Conservation (phyloP, 2,329 filamentous ascomycete species). For the Berkeleyomyces rouxiae region DNA sequence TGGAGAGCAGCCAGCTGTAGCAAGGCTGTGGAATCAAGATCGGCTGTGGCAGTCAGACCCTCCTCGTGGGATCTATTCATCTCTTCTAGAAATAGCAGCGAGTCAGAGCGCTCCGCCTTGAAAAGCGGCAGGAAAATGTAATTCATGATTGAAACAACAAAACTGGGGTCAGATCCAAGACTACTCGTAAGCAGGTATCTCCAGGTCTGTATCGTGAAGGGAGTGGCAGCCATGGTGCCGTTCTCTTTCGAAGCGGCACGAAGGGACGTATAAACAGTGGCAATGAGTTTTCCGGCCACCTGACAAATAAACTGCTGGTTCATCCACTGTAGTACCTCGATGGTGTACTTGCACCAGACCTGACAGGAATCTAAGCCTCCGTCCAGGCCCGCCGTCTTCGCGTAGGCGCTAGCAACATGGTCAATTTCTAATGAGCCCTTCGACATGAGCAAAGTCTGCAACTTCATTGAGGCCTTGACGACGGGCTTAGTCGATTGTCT, state of each 20-base stretch:
- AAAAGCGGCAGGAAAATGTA: conserved; percentile 48
- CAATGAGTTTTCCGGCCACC: conserved; percentile 43
- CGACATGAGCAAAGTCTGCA: conserved; percentile 46
- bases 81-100: conserved; percentile 39
- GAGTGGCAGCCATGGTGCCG: conserved; percentile 11
- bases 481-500: conserved; percentile 44
- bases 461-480: conserved; percentile 53
- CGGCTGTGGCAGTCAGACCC: conserved; percentile 20
- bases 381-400: conserved; percentile 18
- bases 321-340: conserved; percentile 38
- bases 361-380: conserved; percentile 22
- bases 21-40: conserved; percentile 36
- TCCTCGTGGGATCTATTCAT: conserved; percentile 36
- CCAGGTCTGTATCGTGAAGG: conserved; percentile 31
- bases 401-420: conserved; percentile 30
- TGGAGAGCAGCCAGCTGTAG: conserved; percentile 52
- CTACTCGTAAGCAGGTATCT: conserved; percentile 38
- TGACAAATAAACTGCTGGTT: conserved; percentile 39
- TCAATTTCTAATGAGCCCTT: conserved; percentile 39
- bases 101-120: conserved; percentile 36
- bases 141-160: conserved; percentile 45
- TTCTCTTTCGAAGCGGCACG: conserved; percentile 21
- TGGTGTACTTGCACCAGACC: conserved; percentile 35
- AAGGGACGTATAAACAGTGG: conserved; percentile 36
- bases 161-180: conserved; percentile 30